A percentile compares a stretch with the other conserved stretches of the same genome.
Conservation (phyloP, 2,329 filamentous ascomycete genomes). For the Trichophyton mentagrophytes region DNA sequence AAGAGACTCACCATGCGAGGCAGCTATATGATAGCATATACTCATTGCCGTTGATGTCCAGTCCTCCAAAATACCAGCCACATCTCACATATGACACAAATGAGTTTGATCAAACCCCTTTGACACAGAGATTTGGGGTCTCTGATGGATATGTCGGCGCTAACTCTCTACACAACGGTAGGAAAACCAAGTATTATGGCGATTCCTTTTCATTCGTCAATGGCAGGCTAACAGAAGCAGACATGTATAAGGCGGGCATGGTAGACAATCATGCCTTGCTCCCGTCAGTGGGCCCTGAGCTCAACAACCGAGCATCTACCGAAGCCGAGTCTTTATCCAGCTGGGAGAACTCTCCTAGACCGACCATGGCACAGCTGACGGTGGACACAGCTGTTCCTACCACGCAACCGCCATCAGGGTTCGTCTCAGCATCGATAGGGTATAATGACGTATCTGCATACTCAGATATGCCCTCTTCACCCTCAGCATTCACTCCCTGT, state of each 20-base stretch:
- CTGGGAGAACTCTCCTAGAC: constrained; percentile 8
- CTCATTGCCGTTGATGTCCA: constrained; percentile 6
- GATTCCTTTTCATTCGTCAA: not conserved
- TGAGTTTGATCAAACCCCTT: constrained; percentile 6
- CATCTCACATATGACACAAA: constrained; percentile 7
- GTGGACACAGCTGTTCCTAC: constrained; percentile 21
- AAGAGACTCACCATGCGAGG: not conserved
- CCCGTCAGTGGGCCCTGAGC: not conserved
- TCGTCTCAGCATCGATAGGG: constrained; percentile 49
- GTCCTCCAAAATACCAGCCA: constrained; percentile 4
- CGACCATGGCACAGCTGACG: constrained; percentile 9
- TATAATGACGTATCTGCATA: constrained; percentile 58
- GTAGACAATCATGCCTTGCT: not conserved
- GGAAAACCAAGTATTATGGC: not conserved
- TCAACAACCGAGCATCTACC: constrained; percentile 3
- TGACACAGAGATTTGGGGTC: constrained; percentile 7
- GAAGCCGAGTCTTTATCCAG: constrained; percentile 4
- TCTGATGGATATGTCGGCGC: constrained; percentile 3
- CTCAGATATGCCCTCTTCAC: constrained; percentile 52
- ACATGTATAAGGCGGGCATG: not conserved
- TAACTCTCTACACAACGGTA: constrained; percentile 5
- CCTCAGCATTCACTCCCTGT: constrained; percentile 47
- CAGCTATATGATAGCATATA: constrained; percentile 9
- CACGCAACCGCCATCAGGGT: constrained; percentile 61
- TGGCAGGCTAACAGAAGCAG: not conserved